A percentile compares a stretch with the other conserved stretches of the same genome.
Conservation (phyloP, 169 alveolate species). For the Plasmodium gonderi region DNA sequence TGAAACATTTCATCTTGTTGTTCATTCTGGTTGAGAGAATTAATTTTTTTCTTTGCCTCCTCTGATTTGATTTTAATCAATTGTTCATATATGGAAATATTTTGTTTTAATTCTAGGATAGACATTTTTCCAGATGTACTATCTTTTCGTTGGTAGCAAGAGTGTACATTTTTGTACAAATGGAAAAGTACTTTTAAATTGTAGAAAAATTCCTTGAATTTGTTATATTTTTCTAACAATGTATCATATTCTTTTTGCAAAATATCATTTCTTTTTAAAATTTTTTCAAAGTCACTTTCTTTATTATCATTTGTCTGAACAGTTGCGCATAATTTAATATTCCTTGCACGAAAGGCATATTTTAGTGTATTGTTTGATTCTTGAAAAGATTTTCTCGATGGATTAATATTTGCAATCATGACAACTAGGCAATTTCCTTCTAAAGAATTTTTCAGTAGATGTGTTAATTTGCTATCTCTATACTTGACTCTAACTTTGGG, state of each 20-base stretch:
- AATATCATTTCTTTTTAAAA: slow-evolving; percentile 54
- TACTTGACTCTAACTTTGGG: slow-evolving; percentile 92
- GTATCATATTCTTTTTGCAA: slow-evolving; percentile 65
- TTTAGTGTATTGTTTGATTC: slow-evolving; percentile 93
- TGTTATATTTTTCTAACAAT: background rate
- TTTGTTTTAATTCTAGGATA: slow-evolving; percentile 44
- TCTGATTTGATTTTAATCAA: slow-evolving; percentile 39
- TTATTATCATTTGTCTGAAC: slow-evolving; percentile 73
- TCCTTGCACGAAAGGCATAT: slow-evolving; percentile 95
- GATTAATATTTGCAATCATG: slow-evolving; percentile 95
- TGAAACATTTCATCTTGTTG: slow-evolving; percentile 15
- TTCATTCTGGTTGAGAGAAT: background rate
- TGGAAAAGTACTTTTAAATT: slow-evolving; percentile 5
- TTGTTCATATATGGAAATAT: slow-evolving; percentile 61
- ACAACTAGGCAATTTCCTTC: slow-evolving; percentile 95
- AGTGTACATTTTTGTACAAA: slow-evolving; percentile 25
- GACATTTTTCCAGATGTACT: slow-evolving; percentile 8
- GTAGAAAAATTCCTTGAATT: slow-evolving; percentile 6
- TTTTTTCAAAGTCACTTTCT: slow-evolving; percentile 68
- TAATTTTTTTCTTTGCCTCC: slow-evolving; percentile 8
- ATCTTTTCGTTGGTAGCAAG: slow-evolving; percentile 37
- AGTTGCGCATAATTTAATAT: slow-evolving; percentile 85
- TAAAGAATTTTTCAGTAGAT: slow-evolving; percentile 94
- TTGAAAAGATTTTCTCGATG: slow-evolving; percentile 86
- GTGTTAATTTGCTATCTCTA: slow-evolving; percentile 96